A percentile compares a stretch with the other conserved stretches of the same genome.
Evolutionary conservation across 805 yeast species (phyloP).

Genomic region (Teunomyces aglyptinius): DNA sequence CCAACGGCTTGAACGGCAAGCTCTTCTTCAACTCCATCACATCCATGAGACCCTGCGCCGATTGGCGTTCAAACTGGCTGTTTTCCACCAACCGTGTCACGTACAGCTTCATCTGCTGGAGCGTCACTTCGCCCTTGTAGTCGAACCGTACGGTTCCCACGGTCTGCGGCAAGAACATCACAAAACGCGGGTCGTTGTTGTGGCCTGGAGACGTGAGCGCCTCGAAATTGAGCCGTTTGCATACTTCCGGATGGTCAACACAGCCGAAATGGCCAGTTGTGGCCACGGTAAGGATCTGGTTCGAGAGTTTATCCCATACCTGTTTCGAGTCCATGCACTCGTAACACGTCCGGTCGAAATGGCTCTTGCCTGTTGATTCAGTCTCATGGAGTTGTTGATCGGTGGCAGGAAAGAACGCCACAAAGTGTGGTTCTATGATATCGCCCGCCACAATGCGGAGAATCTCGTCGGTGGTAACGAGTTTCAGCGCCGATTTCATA

Average conservation of each 20-base stretch:
- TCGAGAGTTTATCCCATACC: constrained; percentile 58
- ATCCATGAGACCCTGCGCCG: constrained; percentile 29
- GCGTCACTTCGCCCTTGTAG: constrained; percentile 36
- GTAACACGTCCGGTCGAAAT: constrained; percentile 41
- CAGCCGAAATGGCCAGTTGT: constrained; percentile 63
- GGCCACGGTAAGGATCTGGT: constrained; percentile 39
- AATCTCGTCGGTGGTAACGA: constrained; percentile 41
- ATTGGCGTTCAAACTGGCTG: constrained; percentile 36
- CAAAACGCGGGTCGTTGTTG: constrained; percentile 37
- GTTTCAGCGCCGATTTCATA: constrained; percentile 41
- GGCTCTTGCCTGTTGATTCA: constrained; percentile 29
- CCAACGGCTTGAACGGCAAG: constrained; percentile 31
- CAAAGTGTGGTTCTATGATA: constrained; percentile 47
- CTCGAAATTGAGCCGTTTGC: constrained; percentile 49
- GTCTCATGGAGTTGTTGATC: constrained; percentile 37
- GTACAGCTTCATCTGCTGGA: constrained; percentile 39
- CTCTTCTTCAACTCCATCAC: constrained; percentile 26
- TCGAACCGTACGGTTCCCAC: constrained; percentile 48
- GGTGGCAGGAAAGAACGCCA: constrained; percentile 66
- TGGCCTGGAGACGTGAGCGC: constrained; percentile 11
- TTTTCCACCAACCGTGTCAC: constrained; percentile 48
- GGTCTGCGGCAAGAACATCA: constrained; percentile 52
- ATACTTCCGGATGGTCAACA: constrained; percentile 46
- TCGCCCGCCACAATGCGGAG: constrained; percentile 53
- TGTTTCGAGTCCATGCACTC: constrained; percentile 52